Evolutionary conservation across 2,329 filamentous ascomycete species (phyloP).

Genomic region (Fusarium subglutinans): DNA sequence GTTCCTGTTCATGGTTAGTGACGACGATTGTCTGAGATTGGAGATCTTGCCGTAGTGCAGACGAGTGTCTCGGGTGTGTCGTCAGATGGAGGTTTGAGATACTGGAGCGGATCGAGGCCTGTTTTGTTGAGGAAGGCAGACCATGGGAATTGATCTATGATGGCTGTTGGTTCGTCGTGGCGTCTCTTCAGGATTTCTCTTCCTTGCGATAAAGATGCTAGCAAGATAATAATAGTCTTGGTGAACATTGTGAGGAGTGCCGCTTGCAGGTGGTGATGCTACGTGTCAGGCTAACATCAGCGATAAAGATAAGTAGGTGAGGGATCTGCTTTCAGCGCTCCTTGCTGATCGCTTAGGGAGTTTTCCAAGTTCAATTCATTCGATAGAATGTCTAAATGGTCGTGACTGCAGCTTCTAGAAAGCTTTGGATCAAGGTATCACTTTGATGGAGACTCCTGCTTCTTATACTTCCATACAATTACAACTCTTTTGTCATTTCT

Average conservation of each 20-base stretch:
- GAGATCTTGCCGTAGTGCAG: slow-evolving; percentile 23
- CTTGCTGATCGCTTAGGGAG: neutral
- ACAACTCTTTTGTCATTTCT: neutral
- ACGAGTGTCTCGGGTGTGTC: slow-evolving; percentile 17
- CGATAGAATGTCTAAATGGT: accelerated
- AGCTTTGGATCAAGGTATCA: no score
- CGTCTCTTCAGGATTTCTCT: neutral
- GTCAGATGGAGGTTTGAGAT: neutral
- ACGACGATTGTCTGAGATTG: neutral
- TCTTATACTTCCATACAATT: slow-evolving; percentile 2
- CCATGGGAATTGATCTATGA: slow-evolving; percentile 28
- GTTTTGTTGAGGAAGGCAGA: slow-evolving; percentile 10
- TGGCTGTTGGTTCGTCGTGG: neutral
- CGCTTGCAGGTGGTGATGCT: neutral
- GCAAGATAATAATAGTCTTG: neutral
- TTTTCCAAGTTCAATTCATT: neutral
- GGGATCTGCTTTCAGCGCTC: neutral
- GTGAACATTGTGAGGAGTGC: slow-evolving; percentile 6
- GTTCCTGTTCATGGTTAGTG: neutral
- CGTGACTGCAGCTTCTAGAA: neutral
- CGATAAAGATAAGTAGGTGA: neutral
- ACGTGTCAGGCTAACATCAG: neutral
- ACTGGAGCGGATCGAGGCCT: slow-evolving; percentile 21
- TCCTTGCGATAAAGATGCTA: neutral
- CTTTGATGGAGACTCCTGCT: neutral